A percentile compares a stretch with the other conserved stretches of the same genome.
Conservation (phyloP, 257 asterid species). For the Datura wrightii region DNA sequence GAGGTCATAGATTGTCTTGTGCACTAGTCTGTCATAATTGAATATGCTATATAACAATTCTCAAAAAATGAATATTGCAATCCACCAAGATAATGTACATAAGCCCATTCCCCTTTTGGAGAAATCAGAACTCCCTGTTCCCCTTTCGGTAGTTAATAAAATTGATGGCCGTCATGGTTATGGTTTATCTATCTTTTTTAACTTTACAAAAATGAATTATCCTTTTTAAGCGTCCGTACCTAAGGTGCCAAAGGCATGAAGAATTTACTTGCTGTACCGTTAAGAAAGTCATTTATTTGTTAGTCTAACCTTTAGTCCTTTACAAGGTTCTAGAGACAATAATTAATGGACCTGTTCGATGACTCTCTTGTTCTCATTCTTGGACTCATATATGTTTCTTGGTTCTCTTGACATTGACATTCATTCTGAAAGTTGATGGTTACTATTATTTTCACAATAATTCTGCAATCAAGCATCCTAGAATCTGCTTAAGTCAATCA, state of each 20-base stretch:
- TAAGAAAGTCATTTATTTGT: not conserved
- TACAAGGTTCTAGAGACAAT: not conserved
- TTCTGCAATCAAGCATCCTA: slow-evolving; percentile 24
- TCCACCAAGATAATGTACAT: not conserved
- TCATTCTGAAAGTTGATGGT: slow-evolving; percentile 15
- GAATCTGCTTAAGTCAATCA: not conserved
- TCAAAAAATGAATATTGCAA: not conserved
- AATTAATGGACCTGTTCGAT: not conserved
- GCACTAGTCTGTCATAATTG: slow-evolving; percentile 20
- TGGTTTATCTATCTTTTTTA: slow-evolving; percentile 21
- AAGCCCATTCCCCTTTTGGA: not conserved
- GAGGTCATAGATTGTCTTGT: not conserved
- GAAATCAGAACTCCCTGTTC: slow-evolving; percentile 11
- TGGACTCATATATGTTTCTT: slow-evolving; percentile 4
- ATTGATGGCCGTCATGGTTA: not conserved
- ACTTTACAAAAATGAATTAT: not conserved
- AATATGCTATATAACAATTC: not conserved
- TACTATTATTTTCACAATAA: slow-evolving; percentile 2
- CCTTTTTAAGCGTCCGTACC: not conserved
- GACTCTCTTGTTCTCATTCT: not conserved
- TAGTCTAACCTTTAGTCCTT: slow-evolving; percentile 8
- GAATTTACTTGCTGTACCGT: not conserved
- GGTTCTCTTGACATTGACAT: not conserved
- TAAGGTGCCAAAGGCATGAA: slow-evolving; percentile 20
- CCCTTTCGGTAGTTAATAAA: not conserved